Evolutionary conservation across 2,329 filamentous ascomycete genomes (phyloP).

Genomic region (Emericellopsis cladophorae): DNA sequence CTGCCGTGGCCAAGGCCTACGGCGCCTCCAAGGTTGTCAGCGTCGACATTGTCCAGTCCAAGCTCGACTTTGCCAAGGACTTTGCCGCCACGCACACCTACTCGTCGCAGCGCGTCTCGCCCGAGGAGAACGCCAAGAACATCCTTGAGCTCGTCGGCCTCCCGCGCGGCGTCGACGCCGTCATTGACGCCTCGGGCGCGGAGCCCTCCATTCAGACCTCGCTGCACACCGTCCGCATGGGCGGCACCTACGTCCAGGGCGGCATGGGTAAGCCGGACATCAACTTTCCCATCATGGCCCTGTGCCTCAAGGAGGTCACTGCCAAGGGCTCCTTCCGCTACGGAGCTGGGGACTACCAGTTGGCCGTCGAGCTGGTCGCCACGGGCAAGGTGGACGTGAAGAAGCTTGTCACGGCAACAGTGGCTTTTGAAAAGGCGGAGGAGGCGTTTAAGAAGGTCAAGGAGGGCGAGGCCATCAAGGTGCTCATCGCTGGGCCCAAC

Average conservation of each 20-base stretch:
- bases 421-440: conserved; percentile 73
- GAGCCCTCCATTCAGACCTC: conserved; percentile 67
- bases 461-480: conserved; percentile 65
- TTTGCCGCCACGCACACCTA: conserved; percentile 66
- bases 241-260: conserved; percentile 71
- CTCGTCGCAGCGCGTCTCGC: conserved; percentile 44
- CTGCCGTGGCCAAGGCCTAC: conserved; percentile 71
- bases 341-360: conserved; percentile 73
- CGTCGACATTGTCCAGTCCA: conserved; percentile 72
- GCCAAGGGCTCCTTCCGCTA: conserved; percentile 85
- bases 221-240: conserved; percentile 56
- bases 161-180: conserved; percentile 56
- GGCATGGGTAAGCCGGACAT: conserved; percentile 87
- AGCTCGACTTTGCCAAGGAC: conserved; percentile 64
- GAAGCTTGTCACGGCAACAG: conserved; percentile 64
- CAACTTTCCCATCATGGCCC: conserved; percentile 79
- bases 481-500: conserved; percentile 54
- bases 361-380: conserved; percentile 66
- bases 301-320: conserved; percentile 82
- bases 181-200: conserved; percentile 70
- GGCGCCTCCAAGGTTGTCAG: conserved; percentile 77
- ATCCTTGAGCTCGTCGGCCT: conserved; percentile 53
- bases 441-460: conserved; percentile 79
- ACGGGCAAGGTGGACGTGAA: conserved; percentile 68
- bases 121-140: conserved; percentile 62